A percentile compares a stretch with the other conserved stretches of the same genome.
Conservation (phyloP, 306 rosid species). For the Lablab purpureus region DNA sequence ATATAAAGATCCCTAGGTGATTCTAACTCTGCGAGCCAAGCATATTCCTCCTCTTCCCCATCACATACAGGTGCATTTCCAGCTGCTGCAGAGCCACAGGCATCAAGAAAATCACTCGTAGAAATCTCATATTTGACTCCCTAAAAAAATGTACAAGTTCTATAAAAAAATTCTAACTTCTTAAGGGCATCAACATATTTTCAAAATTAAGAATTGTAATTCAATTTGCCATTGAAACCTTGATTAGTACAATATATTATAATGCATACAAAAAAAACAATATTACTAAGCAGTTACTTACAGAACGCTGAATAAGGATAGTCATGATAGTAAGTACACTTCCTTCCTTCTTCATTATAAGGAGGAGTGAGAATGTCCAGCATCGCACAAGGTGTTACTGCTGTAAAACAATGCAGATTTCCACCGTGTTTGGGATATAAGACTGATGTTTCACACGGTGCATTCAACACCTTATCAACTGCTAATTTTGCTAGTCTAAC, state of each 20-base stretch:
- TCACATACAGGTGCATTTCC: constrained; percentile 51
- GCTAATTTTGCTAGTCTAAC: constrained; percentile 85
- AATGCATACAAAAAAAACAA: neutral
- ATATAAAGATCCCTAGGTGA: constrained; percentile 75
- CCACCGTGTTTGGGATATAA: constrained; percentile 86
- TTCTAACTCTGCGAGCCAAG: constrained; percentile 85
- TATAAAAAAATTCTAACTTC: constrained; percentile 11
- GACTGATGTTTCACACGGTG: constrained; percentile 77
- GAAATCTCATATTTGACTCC: neutral
- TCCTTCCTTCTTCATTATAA: constrained; percentile 78
- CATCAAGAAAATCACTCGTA: constrained; percentile 36
- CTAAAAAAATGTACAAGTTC: neutral
- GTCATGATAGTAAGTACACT: constrained; percentile 83
- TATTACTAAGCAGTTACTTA: constrained; percentile 51
- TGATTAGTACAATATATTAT: neutral
- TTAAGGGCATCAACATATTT: neutral
- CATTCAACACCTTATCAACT: constrained; percentile 74
- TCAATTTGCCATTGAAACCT: constrained; percentile 9
- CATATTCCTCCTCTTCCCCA: constrained; percentile 76
- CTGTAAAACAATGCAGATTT: constrained; percentile 90
- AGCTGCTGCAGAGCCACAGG: constrained; percentile 54
- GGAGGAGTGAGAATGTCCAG: constrained; percentile 91
- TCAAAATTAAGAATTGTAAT: constrained; percentile 4
- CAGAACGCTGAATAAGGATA: constrained; percentile 76
- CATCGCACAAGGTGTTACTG: constrained; percentile 87